Conservation (phyloP, 306 rosid genomes). For the Sicyos baderoa region DNA sequence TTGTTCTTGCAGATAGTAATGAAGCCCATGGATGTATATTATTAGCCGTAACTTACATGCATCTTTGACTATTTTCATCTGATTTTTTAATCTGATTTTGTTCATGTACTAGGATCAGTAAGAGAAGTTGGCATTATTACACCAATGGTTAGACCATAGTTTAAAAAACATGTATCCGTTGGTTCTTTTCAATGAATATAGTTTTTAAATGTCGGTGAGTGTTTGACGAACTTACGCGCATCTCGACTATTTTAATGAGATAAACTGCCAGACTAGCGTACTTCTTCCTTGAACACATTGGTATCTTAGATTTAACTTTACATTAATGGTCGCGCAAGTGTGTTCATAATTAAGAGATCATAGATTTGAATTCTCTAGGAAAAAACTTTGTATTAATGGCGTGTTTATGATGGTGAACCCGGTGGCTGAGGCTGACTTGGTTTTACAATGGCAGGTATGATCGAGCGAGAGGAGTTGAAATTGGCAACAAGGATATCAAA, state of each 20-base stretch:
- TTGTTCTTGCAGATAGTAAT: neutral
- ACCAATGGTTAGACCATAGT: neutral
- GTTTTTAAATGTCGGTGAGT: no score
- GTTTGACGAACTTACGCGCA: no score
- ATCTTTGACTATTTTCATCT: no score
- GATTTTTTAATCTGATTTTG: neutral
- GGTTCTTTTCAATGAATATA: neutral
- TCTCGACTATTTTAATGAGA: no score
- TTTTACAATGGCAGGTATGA: constrained; percentile 46
- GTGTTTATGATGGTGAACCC: no score
- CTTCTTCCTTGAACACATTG: no score
- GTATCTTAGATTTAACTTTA: neutral
- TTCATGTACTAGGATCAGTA: neutral
- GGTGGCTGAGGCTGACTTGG: no score
- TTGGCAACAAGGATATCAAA: constrained; percentile 91
- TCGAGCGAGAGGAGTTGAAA: constrained; percentile 98
- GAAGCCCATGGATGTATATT: neutral
- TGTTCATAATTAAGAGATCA: neutral
- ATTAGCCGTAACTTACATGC: neutral
- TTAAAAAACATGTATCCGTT: neutral
- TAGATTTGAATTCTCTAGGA: no score
- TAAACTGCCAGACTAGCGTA: no score
- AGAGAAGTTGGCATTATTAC: neutral
- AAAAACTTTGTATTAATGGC: no score
- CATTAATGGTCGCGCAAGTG: neutral